Evolutionary conservation across 768 basidiomycete species (phyloP).

Genomic region (Tremella yokohamensis): DNA sequence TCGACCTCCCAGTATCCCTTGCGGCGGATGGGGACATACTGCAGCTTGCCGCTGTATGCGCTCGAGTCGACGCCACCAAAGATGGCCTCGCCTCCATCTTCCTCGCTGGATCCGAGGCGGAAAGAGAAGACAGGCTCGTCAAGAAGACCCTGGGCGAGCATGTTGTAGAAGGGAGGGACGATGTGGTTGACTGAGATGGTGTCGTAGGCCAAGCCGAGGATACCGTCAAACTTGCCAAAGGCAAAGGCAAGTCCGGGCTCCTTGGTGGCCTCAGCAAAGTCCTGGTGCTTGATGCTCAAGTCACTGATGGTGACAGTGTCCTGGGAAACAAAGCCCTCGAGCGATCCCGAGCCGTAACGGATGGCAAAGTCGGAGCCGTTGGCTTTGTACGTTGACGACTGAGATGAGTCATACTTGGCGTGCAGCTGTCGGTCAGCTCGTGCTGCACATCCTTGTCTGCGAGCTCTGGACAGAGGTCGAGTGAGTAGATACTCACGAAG

Average conservation of each 20-base stretch:
- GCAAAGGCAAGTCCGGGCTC: conserved; percentile 97
- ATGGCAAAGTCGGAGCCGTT: conserved; percentile 89
- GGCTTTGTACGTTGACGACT: conserved; percentile 78
- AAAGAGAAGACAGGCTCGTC: conserved; percentile 89
- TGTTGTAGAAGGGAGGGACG: conserved; percentile 87
- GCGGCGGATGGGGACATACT: conserved; percentile 84
- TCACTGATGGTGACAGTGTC: conserved; percentile 80
- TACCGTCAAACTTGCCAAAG: conserved; percentile 83
- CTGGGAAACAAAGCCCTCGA: conserved; percentile 91
- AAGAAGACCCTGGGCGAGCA: conserved; percentile 77
- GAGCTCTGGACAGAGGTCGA: no score
- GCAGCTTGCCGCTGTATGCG: conserved; percentile 75
- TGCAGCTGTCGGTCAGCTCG: conserved; percentile 59
- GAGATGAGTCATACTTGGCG: conserved; percentile 74
- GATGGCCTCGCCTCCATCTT: conserved; percentile 82
- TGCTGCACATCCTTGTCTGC: not conserved
- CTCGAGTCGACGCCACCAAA: conserved; percentile 82
- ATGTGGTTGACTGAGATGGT: conserved; percentile 88
- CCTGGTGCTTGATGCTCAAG: conserved; percentile 65
- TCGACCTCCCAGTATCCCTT: conserved; percentile 99
- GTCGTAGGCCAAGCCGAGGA: conserved; percentile 88
- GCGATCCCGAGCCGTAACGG: conserved; percentile 90
- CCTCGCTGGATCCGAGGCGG: conserved; percentile 79
- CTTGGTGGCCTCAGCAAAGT: conserved; percentile 92
- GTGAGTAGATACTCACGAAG: conserved; percentile 51